A percentile compares a stretch with the other conserved stretches of the same genome.
These are phyloP conservation scores for Blumeria hordei DNA, from an alignment of 2,329 filamentous ascomycete genomes.

Conservation along the genomic window DNA sequence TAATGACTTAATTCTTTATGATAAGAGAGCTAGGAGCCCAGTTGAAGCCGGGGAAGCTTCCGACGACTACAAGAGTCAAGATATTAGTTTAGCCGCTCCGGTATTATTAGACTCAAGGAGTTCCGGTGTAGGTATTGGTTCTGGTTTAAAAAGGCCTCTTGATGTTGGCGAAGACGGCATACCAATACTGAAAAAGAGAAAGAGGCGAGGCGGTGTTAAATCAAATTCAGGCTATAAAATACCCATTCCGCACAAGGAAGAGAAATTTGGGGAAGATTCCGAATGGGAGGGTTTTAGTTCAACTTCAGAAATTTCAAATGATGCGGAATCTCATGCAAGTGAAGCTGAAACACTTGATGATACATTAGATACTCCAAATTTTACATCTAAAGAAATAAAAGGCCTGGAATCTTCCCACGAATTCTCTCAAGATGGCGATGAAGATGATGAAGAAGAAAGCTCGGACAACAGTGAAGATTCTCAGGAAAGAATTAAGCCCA, in stretches of 20 bases:
- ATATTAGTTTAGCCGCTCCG: slow-evolving; percentile 4
- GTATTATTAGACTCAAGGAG: slow-evolving; percentile 3
- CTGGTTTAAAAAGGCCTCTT: slow-evolving; percentile 68
- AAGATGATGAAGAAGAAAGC: slow-evolving; percentile 7
- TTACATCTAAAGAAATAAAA: slow-evolving; percentile 11
- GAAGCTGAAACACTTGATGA: slow-evolving; percentile 16
- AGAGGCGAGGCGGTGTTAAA: slow-evolving; percentile 40
- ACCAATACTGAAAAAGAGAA: slow-evolving; percentile 63
- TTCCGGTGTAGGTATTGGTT: slow-evolving; percentile 26
- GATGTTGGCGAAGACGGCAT: slow-evolving; percentile 52
- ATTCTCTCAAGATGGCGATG: slow-evolving; percentile 10
- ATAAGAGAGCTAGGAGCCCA: slow-evolving; percentile 15
- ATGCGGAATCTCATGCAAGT: slow-evolving; percentile 15
- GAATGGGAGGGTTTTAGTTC: slow-evolving; percentile 39
- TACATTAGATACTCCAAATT: slow-evolving; percentile 12
- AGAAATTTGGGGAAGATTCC: slow-evolving; percentile 18
- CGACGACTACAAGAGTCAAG: slow-evolving; percentile 11
- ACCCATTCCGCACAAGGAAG: slow-evolving; percentile 22
- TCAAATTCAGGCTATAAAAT: slow-evolving; percentile 19
- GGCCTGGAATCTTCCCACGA: slow-evolving; percentile 3
- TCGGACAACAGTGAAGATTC: slow-evolving; percentile 14
- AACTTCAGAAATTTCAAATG: slow-evolving; percentile 19
- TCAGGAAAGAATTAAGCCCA: slow-evolving; percentile 17
- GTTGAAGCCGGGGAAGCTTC: slow-evolving; percentile 5
- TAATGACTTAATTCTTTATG: slow-evolving; percentile 28